Base-by-base conservation (phyloP, 2,329 filamentous ascomycete species). In the Blastomyces emzantsi region DNA sequence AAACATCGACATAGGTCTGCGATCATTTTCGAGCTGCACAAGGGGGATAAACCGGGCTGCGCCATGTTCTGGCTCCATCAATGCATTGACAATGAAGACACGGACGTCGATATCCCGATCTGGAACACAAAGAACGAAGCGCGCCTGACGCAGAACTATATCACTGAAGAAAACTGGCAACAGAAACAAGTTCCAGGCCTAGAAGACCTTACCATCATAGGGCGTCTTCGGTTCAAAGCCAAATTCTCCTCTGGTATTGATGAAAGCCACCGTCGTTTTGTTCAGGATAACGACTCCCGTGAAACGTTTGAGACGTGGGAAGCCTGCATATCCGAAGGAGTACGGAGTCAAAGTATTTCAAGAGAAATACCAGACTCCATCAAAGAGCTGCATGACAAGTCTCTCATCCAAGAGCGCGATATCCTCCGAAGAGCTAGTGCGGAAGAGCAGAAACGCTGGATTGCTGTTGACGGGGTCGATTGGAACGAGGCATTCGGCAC, bases 281-380 rank as follows among this genome's bases (percentile, higher is more conserved):
- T 96, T 28, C 84, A 86, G 58, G 90, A 95, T 74, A 96, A 96
- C 70, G 87, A 96, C 73, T 88, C 89, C 1, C 87, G 93, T 41
- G 94, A 97, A 79, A 97, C 92, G 0, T 96, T 90, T 67, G 93
- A 97, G 77, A 90, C 89, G 0, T 97, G 92, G 91, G 92, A 97
- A 75, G 90, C 92, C 0, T 97, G 93, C 73, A 85, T 89, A 51
- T 86, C 91, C 0, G 92, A 97, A 74, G 93, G 93, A 15, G 90
- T 96, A 0, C 86, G 94, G 1, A 77, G 81, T 17, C 83, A 87
- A 63, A 83, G 85, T 36, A 90, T 97, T 0, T 79, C 83, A 11
- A 83, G 86, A 30, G 88, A 95, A 70, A 80, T 96, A 0, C 90
- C 92, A 0, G 84, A 87, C 0, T 77, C 84, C 13, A 82, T 93